Conservation (phyloP, 2,329 filamentous ascomycete genomes). For the Verticillium zaregamsianum region DNA sequence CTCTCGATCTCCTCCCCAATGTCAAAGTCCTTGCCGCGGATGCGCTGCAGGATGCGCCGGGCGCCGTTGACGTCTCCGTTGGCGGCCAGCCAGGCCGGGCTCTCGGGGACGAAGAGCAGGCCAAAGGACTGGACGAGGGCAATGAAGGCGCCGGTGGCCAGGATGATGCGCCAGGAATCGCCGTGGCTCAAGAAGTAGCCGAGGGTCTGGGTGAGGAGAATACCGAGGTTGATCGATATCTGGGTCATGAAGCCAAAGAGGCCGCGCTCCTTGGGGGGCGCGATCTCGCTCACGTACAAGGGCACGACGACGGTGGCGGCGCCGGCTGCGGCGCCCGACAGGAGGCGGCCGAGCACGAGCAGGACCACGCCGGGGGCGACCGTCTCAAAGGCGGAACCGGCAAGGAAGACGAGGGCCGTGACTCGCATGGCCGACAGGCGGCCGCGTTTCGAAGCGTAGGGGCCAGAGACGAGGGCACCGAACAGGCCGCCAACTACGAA, state of each 20-base stretch:
- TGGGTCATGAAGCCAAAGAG: conserved; percentile 85
- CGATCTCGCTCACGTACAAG: conserved; percentile 89
- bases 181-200: conserved; percentile 84
- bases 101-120: conserved; percentile 77
- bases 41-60: conserved; percentile 64
- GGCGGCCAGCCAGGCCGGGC: conserved; percentile 79
- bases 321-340: conserved; percentile 82
- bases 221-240: conserved; percentile 89
- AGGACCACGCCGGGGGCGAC: conserved; percentile 62
- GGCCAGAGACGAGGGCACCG: conserved; percentile 76
- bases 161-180: conserved; percentile 76
- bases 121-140: conserved; percentile 64
- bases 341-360: conserved; percentile 68
- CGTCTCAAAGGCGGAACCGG: conserved; percentile 74
- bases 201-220: conserved; percentile 75
- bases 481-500: conserved; percentile 86
- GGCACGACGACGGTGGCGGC: conserved; percentile 90
- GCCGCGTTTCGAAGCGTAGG: conserved; percentile 72
- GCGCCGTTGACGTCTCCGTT: conserved; percentile 59
- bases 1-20: conserved; percentile 68
- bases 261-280: conserved; percentile 69
- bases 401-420: conserved; percentile 71
- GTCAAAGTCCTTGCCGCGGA: conserved; percentile 66
- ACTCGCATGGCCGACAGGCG: conserved; percentile 71
- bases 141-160: conserved; percentile 68